Evolutionary conservation across 2,329 filamentous ascomycete species (phyloP), one percentile per base, ranked within the genome.

Genomic region (Lachnellula hyalina): DNA sequence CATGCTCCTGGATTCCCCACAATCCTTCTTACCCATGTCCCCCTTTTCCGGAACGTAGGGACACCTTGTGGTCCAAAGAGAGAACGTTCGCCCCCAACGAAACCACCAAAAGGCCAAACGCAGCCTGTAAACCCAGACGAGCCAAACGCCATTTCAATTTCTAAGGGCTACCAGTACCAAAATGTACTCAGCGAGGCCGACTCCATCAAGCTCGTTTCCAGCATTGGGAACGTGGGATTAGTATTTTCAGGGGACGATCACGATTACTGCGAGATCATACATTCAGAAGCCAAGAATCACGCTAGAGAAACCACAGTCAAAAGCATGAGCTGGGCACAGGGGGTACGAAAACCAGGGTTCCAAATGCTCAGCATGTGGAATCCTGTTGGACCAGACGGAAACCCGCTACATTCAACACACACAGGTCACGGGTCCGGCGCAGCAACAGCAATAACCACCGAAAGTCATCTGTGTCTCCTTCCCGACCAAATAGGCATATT

Each of bases 171-270:
- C 67, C 94, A 99, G 70, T 99, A 99, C 68, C 93, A 97, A 70
- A 99, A 96, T 65, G 93, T 96, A 2, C 81, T 99, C 25, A 87
- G 81, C 49, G 83, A 86, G 49, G 78, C 82, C 2, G 84, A 96
- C 62, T 94, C 92, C 0, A 78, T 84, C 46, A 84, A 85, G 50
- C 76, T 99, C 38, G 75, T 96, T 42, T 80, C 86, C 56, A 89
- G 85, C 60, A 78, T 96, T 35, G 91, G 90, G 35, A 89, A 94
- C 58, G 83, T 97, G 12, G 79, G 83, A 3, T 87, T 94, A 61
- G 87, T 92, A 44, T 99, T 97, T 68, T 96, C 91, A 0, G 94
- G 94, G 11, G 94, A 99, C 65, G 94, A 99, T 68, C 94, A 99
- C 74, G 94, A 99, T 74, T 96, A 97, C 74, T 99, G 94, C 73